Percentiles rank a stretch among this genome's conserved stretches.
Conservation (phyloP, 139 green algal genomes). For the Spirogloea muscicola region DNA sequence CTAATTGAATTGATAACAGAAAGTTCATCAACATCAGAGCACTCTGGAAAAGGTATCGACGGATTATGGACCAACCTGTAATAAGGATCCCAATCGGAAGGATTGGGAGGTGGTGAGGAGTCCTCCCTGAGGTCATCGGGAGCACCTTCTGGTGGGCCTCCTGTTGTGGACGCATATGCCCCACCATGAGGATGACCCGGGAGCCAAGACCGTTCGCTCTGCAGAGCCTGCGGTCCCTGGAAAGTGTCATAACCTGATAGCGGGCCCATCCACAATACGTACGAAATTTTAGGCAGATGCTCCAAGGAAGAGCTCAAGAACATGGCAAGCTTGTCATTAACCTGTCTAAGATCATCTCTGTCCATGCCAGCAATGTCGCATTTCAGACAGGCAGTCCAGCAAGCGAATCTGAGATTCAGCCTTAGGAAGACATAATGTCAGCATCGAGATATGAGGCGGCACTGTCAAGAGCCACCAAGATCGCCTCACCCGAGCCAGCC, state of each 20-base stretch:
- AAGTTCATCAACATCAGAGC: not conserved
- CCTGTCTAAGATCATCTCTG: no score
- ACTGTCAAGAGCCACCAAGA: no score
- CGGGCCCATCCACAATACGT: no score
- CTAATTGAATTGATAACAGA: not conserved
- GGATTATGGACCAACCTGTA: not conserved
- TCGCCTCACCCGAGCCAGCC: not conserved
- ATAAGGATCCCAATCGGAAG: conserved; percentile 8
- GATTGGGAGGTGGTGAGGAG: conserved; percentile 7
- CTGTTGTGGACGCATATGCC: not conserved
- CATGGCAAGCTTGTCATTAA: no score
- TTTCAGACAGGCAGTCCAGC: no score
- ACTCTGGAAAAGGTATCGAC: not conserved
- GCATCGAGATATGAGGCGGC: no score
- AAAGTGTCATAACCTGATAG: no score
- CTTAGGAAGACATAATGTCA: no score
- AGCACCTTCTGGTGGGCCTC: not conserved
- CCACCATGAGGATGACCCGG: not conserved
- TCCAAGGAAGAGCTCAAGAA: no score
- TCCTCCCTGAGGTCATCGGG: not conserved
- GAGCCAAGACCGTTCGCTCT: not conserved
- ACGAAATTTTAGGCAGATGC: no score
- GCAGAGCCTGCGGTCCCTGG: not conserved
- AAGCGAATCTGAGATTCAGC: no score
- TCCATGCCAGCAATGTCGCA: no score